A percentile compares a stretch with the other conserved stretches of the same genome.
These are phyloP conservation scores for Nakazawaea siamensis DNA, from an alignment of 805 yeast species.

Conservation along the genomic window DNA sequence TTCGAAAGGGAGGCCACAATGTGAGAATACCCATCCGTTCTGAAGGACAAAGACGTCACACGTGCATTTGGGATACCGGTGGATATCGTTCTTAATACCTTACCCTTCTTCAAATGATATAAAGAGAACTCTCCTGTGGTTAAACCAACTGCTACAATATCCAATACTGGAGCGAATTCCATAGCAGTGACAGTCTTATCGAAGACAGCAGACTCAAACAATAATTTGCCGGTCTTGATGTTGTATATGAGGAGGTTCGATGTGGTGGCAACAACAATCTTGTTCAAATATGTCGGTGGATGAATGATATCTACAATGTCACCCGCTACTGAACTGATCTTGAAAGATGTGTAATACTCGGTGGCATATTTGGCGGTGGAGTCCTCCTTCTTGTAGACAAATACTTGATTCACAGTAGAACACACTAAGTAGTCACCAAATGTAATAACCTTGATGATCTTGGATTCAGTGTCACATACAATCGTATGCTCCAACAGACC, in stretches of 20 bases:
- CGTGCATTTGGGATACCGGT: slow-evolving; percentile 29
- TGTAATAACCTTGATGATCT: slow-evolving; percentile 41
- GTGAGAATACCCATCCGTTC: slow-evolving; percentile 87
- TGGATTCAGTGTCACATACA: slow-evolving; percentile 20
- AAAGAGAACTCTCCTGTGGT: slow-evolving; percentile 57
- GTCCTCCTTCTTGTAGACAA: slow-evolving; percentile 25
- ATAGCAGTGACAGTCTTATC: slow-evolving; percentile 56
- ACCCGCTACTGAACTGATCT: slow-evolving; percentile 57
- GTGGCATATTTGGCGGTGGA: slow-evolving; percentile 36
- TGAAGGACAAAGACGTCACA: slow-evolving; percentile 64
- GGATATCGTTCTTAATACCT: slow-evolving; percentile 41
- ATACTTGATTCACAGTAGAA: slow-evolving; percentile 28
- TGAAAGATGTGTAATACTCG: slow-evolving; percentile 60
- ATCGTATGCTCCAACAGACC: slow-evolving; percentile 52
- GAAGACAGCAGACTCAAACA: slow-evolving; percentile 44
- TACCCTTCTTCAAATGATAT: slow-evolving; percentile 62
- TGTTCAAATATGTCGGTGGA: slow-evolving; percentile 88
- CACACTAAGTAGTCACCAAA: slow-evolving; percentile 79
- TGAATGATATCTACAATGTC: slow-evolving; percentile 63
- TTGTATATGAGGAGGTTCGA: slow-evolving; percentile 56
- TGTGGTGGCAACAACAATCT: slow-evolving; percentile 76
- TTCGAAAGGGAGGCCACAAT: slow-evolving; percentile 67
- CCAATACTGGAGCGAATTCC: slow-evolving; percentile 82
- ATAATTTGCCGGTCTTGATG: slow-evolving; percentile 64
- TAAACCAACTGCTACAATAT: slow-evolving; percentile 73